A percentile compares a stretch with the other conserved stretches of the same genome.
phyloP scores from a whole-genome alignment of 495 filamentous ascomycete genomes.

The Lophiostoma macrostomum region DNA sequence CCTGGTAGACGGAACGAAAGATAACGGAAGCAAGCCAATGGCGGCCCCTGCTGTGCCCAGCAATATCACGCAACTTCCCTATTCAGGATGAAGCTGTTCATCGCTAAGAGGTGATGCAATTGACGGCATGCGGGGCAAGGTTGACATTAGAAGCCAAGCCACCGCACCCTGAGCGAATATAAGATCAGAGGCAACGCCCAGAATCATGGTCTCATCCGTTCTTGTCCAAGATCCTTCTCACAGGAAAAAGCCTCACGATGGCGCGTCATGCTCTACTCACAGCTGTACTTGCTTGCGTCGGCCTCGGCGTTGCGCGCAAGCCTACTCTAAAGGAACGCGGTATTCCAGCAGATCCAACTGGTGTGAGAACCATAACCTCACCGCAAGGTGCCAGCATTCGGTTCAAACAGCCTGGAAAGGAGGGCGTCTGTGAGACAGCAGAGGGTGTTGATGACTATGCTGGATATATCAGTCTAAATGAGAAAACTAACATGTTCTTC shows the following conservation, averaged over 20 bases:
- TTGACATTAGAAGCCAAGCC: too few species aligned
- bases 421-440: constrained; percentile 47
- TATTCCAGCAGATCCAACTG: constrained; percentile 45
- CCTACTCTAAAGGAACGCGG: constrained; percentile 13
- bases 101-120: too few species aligned
- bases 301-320: constrained; percentile 10
- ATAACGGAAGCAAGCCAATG: too few species aligned
- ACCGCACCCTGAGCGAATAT: too few species aligned
- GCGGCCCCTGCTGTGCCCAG: too few species aligned
- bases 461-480: constrained; percentile 33
- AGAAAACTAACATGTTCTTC: constrained; percentile 31
- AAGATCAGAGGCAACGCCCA: too few species aligned
- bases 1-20: too few species aligned
- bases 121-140: too few species aligned
- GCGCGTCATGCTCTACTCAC: not conserved
- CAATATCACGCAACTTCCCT: not conserved
- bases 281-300: not conserved
- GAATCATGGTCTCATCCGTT: too few species aligned
- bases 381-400: constrained; percentile 54
- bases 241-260: constrained; percentile 7
- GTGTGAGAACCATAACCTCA: constrained; percentile 57
- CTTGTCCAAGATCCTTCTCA: not conserved
- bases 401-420: constrained; percentile 53
- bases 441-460: constrained; percentile 35
- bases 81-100: not conserved